Evolutionary conservation across 768 basidiomycete species (phyloP).

Genomic region (Pisolithus orientalis): DNA sequence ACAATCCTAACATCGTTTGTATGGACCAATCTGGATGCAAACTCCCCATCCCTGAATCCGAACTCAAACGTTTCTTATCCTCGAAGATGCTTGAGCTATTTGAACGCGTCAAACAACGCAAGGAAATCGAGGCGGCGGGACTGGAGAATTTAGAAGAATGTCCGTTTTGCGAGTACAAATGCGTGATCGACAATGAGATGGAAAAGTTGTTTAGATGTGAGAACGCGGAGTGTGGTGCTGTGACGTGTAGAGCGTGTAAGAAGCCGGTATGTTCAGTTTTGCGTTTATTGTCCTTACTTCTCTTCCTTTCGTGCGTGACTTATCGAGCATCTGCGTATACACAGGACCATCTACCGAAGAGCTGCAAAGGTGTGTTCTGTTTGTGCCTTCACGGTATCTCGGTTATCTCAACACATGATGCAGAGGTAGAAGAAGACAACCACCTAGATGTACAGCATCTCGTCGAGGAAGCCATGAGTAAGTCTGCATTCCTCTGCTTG

Average conservation of each 20-base stretch:
- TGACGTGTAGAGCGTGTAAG: slow-evolving; percentile 79
- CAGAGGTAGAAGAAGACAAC: slow-evolving; percentile 73
- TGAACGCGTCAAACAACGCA: slow-evolving; percentile 66
- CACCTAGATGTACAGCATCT: slow-evolving; percentile 68
- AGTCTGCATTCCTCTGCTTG: slow-evolving; percentile 12
- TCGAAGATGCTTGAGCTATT: slow-evolving; percentile 64
- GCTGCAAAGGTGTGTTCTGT: slow-evolving; percentile 54
- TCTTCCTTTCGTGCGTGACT: too few relatives aligned
- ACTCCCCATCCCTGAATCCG: slow-evolving; percentile 58
- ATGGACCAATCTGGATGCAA: slow-evolving; percentile 78
- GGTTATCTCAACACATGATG: neutral
- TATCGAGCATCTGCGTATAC: neutral
- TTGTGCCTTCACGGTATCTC: neutral
- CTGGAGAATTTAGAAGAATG: slow-evolving; percentile 83
- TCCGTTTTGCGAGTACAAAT: slow-evolving; percentile 85
- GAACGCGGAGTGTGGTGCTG: slow-evolving; percentile 61
- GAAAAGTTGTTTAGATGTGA: slow-evolving; percentile 57
- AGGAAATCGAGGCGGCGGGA: slow-evolving; percentile 73
- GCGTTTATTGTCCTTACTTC: neutral
- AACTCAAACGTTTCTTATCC: slow-evolving; percentile 63
- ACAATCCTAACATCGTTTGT: slow-evolving; percentile 59
- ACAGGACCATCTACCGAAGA: slow-evolving; percentile 78
- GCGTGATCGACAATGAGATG: slow-evolving; percentile 62
- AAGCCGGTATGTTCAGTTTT: slow-evolving; percentile 43
- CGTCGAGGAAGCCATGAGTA: slow-evolving; percentile 93